Conservation (phyloP, 345 rosid species). For the Brassica rapa region DNA sequence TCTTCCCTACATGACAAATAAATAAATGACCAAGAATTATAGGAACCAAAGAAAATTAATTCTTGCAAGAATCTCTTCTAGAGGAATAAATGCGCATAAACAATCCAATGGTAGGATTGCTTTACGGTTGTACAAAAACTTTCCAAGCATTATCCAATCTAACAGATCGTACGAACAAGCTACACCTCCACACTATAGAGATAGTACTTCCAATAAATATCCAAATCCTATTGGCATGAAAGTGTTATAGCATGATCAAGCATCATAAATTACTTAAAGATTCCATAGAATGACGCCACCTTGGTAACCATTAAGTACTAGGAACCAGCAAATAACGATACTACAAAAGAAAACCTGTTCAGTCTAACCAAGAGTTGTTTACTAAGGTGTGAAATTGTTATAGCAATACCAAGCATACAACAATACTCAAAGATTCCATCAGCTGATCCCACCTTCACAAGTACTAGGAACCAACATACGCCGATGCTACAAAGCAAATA, state of each 20-base stretch:
- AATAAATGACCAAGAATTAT: slow-evolving; percentile 8
- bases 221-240: neutral
- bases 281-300: neutral
- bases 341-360: neutral
- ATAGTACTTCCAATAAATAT: neutral
- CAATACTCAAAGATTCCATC: neutral
- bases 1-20: slow-evolving; percentile 63
- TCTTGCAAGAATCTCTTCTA: slow-evolving; percentile 4
- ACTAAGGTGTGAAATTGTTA: neutral
- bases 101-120: neutral
- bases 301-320: neutral
- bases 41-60: neutral
- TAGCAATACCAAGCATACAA: neutral
- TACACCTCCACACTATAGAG: neutral
- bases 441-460: neutral
- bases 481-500: neutral
- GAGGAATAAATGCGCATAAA: neutral
- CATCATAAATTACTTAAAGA: too few species aligned
- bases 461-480: neutral
- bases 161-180: slow-evolving; percentile 8
- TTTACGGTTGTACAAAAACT: neutral
- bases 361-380: neutral
- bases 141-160: neutral
- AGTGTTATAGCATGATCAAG: neutral
- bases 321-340: neutral